Evolutionary conservation across 495 filamentous ascomycete genomes (phyloP), one percentile per base, ranked within the genome.

Genomic region (Pyronema domesticum): DNA sequence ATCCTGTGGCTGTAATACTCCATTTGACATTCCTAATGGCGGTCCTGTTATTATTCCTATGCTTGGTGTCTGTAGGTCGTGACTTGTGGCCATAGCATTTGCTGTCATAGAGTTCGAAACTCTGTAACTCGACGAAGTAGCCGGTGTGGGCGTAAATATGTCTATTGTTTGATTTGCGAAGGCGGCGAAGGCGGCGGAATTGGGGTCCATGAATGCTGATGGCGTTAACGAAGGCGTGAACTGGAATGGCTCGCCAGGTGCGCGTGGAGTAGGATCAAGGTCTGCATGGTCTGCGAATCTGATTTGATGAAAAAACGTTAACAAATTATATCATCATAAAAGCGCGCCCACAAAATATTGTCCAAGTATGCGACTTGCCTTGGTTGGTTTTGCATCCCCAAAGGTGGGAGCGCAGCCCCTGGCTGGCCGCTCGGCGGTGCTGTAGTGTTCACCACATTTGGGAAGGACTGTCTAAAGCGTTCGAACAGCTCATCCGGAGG

Each of bases 101-200:
- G 50, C 19, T 37, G 48, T 13, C 3, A 37, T 8, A 37, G 34
- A 37, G n/a, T 43, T 47, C 8, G 14, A 11, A n/a, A 15, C 19
- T 11, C n/a, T 17, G 15, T n/a, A 40, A n/a, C 36, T 53, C 11
- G 36, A 40, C 17, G 10, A 6, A 23, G 83, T 85, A 34, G 82
- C 83, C 2, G 87, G 85, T 0, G 86, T 93, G 1, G 89, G 89
- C 0, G 85, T 89, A 66, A 93, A 95, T 67, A 93, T 88, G 17
- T 82, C 82, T 19, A 82, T 78, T 11, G 62, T 57, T 52, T 94
- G 86, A 60, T 81, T 85, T 55, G 80, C 81, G 57, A 91, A 83
- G 43, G 73, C 72, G 51, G 79, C 70, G 69, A 94, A 95, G 4
- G 79, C 76, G 60, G 88, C 86, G 3, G 86, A 80, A 62, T 78